These are phyloP conservation scores for Russula compacta DNA, from an alignment of 768 basidiomycete genomes.

Conservation along the genomic window DNA sequence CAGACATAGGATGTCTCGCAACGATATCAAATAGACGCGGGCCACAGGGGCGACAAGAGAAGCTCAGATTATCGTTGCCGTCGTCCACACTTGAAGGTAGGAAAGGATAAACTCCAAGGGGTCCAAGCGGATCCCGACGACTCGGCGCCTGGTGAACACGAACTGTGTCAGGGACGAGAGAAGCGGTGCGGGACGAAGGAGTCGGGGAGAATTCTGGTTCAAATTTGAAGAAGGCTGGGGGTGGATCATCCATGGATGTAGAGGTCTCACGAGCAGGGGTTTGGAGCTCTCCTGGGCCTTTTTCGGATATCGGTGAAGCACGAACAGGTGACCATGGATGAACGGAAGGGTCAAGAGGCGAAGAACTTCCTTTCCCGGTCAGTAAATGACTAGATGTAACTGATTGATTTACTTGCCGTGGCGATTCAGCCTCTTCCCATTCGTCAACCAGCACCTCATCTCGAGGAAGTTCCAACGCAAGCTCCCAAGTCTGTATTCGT, in stretches of 20 bases:
- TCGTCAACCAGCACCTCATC: background rate
- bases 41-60: conserved; percentile 62
- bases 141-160: background rate
- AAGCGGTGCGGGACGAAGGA: background rate
- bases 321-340: background rate
- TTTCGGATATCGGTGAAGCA: background rate
- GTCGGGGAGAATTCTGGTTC: background rate
- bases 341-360: background rate
- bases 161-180: background rate
- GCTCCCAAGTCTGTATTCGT: conserved; percentile 1
- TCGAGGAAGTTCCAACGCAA: conserved; percentile 4
- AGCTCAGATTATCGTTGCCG: conserved; percentile 28
- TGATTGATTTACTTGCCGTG: background rate
- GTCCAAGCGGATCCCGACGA: conserved; percentile 22
- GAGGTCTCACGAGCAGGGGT: background rate
- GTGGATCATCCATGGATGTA: background rate
- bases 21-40: conserved; percentile 58
- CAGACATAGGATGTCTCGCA: conserved; percentile 46
- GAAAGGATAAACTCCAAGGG: conserved; percentile 43
- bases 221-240: background rate
- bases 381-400: background rate
- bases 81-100: conserved; percentile 35
- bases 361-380: background rate
- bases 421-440: background rate
- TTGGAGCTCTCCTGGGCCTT: background rate